Percentiles rank a stretch among this genome's conserved stretches.
phyloP scores from a whole-genome alignment of 192 early-diverging fungal species.

The Backusella westeae region DNA sequence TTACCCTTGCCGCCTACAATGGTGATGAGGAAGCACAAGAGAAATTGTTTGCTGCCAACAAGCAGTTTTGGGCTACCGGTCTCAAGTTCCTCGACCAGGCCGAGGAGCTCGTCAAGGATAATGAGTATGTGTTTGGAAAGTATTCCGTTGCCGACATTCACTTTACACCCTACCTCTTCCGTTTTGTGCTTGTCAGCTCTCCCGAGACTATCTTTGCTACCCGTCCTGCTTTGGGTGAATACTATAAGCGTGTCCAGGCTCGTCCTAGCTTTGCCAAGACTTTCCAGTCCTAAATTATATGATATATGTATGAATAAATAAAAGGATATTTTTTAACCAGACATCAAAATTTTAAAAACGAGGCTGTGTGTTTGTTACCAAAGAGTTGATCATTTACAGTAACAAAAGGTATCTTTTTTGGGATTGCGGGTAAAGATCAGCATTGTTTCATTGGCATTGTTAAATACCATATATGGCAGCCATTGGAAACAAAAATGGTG shows the following conservation, averaged over 20 bases:
- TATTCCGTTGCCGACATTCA: constrained; percentile 16
- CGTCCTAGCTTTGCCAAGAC: constrained; percentile 12
- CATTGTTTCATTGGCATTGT: not conserved
- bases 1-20: not conserved
- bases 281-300: not conserved
- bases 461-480: not conserved
- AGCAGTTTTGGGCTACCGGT: not conserved
- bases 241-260: constrained; percentile 10
- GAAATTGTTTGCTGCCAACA: not conserved
- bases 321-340: not conserved
- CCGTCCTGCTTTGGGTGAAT: constrained; percentile 9
- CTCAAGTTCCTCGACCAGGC: constrained; percentile 1
- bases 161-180: constrained; percentile 12
- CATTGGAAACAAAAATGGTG: not conserved
- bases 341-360: not conserved
- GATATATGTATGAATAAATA: not conserved
- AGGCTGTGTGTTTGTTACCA: not conserved
- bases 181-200: not conserved
- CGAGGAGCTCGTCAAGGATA: not conserved
- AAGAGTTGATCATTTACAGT: not conserved
- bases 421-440: not conserved
- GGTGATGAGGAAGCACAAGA: not conserved
- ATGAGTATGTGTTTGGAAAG: constrained; percentile 10
- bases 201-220: constrained; percentile 1
- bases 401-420: not conserved